Percentiles rank a stretch among this genome's conserved stretches.
Conservation (phyloP, 495 filamentous ascomycete genomes). For the Penicillium cataractarum region DNA sequence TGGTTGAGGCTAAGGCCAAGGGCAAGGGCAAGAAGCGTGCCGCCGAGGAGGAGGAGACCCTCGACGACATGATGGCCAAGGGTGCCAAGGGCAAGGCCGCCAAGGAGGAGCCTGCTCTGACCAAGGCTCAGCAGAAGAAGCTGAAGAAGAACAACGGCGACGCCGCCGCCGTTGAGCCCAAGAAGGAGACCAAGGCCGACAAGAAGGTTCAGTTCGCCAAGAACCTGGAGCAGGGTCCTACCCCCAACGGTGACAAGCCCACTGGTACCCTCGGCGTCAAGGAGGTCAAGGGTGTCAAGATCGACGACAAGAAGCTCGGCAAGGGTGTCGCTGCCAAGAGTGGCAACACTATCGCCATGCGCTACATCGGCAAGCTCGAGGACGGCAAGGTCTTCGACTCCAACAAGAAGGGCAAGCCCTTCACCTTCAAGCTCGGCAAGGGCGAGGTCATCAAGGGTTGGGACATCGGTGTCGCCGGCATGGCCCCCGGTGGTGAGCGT, state of each 20-base stretch:
- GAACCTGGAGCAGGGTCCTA: slow-evolving; percentile 95
- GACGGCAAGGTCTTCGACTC: slow-evolving; percentile 93
- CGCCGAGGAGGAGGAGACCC: slow-evolving; percentile 66
- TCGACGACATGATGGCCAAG: slow-evolving; percentile 80
- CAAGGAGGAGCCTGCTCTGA: slow-evolving; percentile 64
- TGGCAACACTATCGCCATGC: slow-evolving; percentile 84
- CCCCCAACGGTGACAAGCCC: slow-evolving; percentile 63
- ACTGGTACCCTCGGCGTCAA: slow-evolving; percentile 67
- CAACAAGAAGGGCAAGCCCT: slow-evolving; percentile 98
- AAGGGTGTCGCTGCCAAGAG: slow-evolving; percentile 79
- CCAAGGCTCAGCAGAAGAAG: slow-evolving; percentile 99
- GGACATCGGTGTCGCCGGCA: slow-evolving; percentile 92
- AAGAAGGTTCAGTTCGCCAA: slow-evolving; percentile 99
- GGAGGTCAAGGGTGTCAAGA: slow-evolving; percentile 80
- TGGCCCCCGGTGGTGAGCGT: slow-evolving; percentile 91
- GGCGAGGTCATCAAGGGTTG: slow-evolving; percentile 98
- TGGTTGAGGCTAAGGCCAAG: slow-evolving; percentile 69
- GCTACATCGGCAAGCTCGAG: slow-evolving; percentile 95
- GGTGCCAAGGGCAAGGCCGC: slow-evolving; percentile 56
- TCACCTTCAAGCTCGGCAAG: slow-evolving; percentile 88
- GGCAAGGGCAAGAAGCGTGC: slow-evolving; percentile 83
- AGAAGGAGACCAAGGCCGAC: slow-evolving; percentile 58
- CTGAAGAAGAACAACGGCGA: slow-evolving; percentile 97
- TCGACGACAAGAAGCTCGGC: slow-evolving; percentile 94
- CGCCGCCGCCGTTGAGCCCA: slow-evolving; percentile 62